A percentile compares a stretch with the other conserved stretches of the same genome.
These are phyloP conservation scores for Chrysoporthe puriensis DNA, from an alignment of 2,329 filamentous ascomycete species.

Conservation along the genomic window DNA sequence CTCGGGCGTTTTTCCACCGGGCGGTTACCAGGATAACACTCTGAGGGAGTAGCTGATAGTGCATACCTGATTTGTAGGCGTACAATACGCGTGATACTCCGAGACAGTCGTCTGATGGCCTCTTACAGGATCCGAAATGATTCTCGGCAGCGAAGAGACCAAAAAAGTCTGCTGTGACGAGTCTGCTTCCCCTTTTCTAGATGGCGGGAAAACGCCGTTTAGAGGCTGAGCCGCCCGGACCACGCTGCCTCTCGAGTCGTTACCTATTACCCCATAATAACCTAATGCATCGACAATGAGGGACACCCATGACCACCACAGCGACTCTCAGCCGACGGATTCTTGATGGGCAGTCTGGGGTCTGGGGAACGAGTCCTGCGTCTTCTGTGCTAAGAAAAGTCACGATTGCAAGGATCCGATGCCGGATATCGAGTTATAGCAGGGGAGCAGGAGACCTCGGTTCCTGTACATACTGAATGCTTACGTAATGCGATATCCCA, in stretches of 20 bases:
- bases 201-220: constrained; percentile 2
- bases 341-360: neutral
- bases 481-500: constrained; percentile 12
- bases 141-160: neutral
- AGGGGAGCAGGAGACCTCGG: neutral
- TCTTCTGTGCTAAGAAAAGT: neutral
- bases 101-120: neutral
- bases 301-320: neutral
- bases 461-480: neutral
- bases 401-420: constrained; percentile 1
- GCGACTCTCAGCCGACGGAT: neutral
- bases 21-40: neutral
- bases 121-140: neutral
- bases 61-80: neutral
- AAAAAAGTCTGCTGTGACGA: neutral
- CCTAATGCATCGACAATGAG: constrained; percentile 18
- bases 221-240: neutral
- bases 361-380: neutral
- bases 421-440: neutral
- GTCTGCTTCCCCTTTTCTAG: neutral
- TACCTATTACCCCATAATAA: constrained; percentile 31
- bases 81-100: neutral
- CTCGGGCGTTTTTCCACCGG: neutral
- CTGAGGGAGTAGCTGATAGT: neutral
- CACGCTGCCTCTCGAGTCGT: constrained; percentile 2